These are phyloP conservation scores for Apiotrichum montevideense DNA, from an alignment of 1,284 basidiomycete species.

Conservation along the genomic window DNA sequence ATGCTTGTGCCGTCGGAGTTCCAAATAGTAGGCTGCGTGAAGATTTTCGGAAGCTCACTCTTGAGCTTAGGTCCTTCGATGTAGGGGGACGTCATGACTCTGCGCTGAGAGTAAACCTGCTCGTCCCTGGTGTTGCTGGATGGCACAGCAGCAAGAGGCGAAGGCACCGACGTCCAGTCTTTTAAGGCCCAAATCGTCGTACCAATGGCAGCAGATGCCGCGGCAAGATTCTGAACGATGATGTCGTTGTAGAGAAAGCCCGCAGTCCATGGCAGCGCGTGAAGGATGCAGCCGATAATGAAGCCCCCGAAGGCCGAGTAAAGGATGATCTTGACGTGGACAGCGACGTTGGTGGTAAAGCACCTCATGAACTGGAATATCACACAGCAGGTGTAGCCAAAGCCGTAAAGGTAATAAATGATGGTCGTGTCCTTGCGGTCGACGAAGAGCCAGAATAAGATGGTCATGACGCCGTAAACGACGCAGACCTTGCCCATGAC, in stretches of 20 bases:
- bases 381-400: constrained; percentile 11
- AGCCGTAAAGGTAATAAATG: constrained; percentile 10
- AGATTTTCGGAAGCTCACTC: constrained; percentile 1
- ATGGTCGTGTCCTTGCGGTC: constrained; percentile 3
- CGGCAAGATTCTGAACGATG: constrained; percentile 3
- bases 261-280: constrained; percentile 5
- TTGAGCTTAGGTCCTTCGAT: neutral
- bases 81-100: neutral
- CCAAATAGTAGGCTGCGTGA: neutral
- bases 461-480: constrained; percentile 6
- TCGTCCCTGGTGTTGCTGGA: neutral
- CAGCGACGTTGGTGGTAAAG: constrained; percentile 11
- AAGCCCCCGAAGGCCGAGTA: constrained; percentile 3
- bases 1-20: constrained; percentile 1
- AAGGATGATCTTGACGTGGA: constrained; percentile 9
- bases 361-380: constrained; percentile 14
- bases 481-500: constrained; percentile 9
- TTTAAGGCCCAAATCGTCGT: constrained; percentile 2
- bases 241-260: constrained; percentile 11
- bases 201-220: constrained; percentile 1
- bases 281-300: constrained; percentile 1
- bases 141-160: neutral
- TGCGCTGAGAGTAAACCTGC: constrained; percentile 3
- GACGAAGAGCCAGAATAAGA: constrained; percentile 11
- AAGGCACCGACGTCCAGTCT: neutral